Percentiles rank a stretch among this genome's conserved stretches.
These are phyloP conservation scores for Breynia disticha DNA, from an alignment of 441 rosid genomes.

Conservation along the genomic window DNA sequence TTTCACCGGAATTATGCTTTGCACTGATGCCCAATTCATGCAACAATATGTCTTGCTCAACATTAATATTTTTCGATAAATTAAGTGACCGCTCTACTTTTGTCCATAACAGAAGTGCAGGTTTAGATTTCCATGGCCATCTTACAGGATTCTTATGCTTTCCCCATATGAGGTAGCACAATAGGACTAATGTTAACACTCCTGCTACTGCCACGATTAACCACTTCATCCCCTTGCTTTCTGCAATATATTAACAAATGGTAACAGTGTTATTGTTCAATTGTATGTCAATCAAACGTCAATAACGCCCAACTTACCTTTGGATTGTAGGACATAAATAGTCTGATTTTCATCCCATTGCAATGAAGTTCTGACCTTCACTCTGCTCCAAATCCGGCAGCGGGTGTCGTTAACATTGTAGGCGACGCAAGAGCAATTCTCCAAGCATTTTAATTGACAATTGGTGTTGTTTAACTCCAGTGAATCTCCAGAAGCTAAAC, in stretches of 20 bases:
- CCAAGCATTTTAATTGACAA: conserved; percentile 14
- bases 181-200: not conserved
- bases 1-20: not conserved
- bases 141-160: not conserved
- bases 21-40: not conserved
- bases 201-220: conserved; percentile 10
- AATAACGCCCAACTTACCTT: not conserved
- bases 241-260: not conserved
- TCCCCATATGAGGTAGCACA: not conserved
- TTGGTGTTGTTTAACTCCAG: conserved; percentile 6
- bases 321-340: not conserved
- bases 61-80: not conserved
- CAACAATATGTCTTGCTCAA: conserved; percentile 2
- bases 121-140: not conserved
- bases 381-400: conserved; percentile 19
- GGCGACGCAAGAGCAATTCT: conserved; percentile 19
- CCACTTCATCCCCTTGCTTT: conserved; percentile 1
- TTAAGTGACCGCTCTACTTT: not conserved
- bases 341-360: not conserved
- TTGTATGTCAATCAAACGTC: not conserved
- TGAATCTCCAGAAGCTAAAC: not conserved
- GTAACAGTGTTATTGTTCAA: not conserved
- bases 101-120: not conserved
- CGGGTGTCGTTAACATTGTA: conserved; percentile 9
- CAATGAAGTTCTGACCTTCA: not conserved